Evolutionary conservation across 2,329 filamentous ascomycete genomes (phyloP).

Genomic region (Claviceps africana): DNA sequence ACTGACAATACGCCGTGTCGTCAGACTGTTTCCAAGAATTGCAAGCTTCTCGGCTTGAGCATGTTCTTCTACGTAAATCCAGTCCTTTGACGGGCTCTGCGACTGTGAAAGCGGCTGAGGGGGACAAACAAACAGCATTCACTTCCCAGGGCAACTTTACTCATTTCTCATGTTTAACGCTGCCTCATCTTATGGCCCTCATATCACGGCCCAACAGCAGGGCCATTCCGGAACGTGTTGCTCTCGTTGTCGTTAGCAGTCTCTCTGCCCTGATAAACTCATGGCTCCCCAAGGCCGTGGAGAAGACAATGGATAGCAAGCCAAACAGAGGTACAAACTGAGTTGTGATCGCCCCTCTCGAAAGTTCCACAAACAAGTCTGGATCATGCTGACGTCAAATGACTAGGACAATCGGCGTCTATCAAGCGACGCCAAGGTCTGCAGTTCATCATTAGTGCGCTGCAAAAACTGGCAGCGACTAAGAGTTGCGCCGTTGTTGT

Average conservation of each 20-base stretch:
- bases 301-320: constrained; percentile 24
- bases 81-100: constrained; percentile 7
- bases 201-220: constrained; percentile 50
- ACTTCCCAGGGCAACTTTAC: constrained; percentile 20
- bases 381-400: constrained; percentile 3
- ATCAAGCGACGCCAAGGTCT: constrained; percentile 36
- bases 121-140: constrained; percentile 10
- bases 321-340: constrained; percentile 23
- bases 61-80: constrained; percentile 13
- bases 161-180: constrained; percentile 40
- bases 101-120: constrained; percentile 2
- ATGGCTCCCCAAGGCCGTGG: constrained; percentile 52
- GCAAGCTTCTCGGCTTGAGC: constrained; percentile 14
- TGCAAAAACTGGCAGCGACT: constrained; percentile 63
- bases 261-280: constrained; percentile 64
- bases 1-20: not conserved
- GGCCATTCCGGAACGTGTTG: constrained; percentile 48
- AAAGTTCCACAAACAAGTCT: not conserved
- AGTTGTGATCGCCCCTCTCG: not conserved
- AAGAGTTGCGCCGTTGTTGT: constrained; percentile 61
- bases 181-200: constrained; percentile 63
- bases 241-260: constrained; percentile 64
- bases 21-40: constrained; percentile 35
- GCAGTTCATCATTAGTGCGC: constrained; percentile 50
- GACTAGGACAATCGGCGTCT: constrained; percentile 22